Evolutionary conservation across 2,329 filamentous ascomycete genomes (phyloP), one percentile per base, ranked within the genome.

Genomic region (Colletotrichum sp.): DNA sequence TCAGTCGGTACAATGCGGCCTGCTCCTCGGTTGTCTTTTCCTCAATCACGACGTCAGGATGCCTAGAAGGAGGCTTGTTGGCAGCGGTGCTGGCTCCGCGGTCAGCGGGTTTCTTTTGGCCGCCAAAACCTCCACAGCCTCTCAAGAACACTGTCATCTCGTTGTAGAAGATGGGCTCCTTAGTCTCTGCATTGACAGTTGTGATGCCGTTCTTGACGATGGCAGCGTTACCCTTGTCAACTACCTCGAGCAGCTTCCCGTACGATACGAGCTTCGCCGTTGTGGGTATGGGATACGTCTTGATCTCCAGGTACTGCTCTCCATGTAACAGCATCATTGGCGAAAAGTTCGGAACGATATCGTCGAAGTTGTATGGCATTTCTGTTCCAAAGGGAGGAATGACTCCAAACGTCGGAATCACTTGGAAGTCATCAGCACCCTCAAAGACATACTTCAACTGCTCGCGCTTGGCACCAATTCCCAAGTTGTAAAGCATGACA

Each of bases 301-400:
- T 93, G 82, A 99, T 91, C 87, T 99, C 97, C 78, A 99, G 95
- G 87, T 96, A 99, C 86, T 99, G 97, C 89, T 99, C 97, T 83
- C 97, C 97, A 88, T 99, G 97, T 28, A 99, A 94, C 66, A 99
- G 92, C 96, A 98, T 98, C 95, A 98, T 98, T 77, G 96, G 96
- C 48, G 92, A 95, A 89, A 98, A 99, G 90, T 98, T 98, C 84
- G 96, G 96, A 32, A 98, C 94, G 77, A 99, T 91, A 73, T 96
- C 92, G 82, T 93, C 91, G 81, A 97, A 90, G 85, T 89, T 92
- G 88, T 94, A 98, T 32, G 96, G 95, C 76, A 93, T 88, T 79
- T 94, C 90, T 76, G 95, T 93, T 86, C 94, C 94, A 88, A 98
- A 98, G 81, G 93, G 94, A n/a, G 97, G 97, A 80, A 99, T 93